Conservation (phyloP, 441 rosid species). For the Erodium chrysanthum region DNA sequence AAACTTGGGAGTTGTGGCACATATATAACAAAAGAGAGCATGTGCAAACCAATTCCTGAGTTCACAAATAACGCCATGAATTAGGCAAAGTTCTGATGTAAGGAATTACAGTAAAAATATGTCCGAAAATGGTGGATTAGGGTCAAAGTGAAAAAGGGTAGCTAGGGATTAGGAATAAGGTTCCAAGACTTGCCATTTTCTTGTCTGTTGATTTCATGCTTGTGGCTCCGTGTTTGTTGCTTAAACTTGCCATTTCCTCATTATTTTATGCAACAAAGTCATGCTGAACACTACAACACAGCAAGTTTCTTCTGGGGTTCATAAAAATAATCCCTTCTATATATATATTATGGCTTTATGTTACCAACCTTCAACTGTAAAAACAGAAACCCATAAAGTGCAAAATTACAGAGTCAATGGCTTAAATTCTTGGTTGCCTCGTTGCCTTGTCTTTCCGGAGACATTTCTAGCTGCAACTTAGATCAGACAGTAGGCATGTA, state of each 20-base stretch:
- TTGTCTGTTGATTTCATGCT: not conserved
- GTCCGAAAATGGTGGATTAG: not conserved
- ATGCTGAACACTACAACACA: no score
- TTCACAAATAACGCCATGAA: no score
- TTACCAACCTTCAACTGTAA: not conserved
- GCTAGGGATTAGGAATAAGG: not conserved
- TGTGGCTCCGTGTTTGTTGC: constrained; percentile 30
- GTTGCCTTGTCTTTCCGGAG: constrained; percentile 7
- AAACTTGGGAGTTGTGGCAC: not conserved
- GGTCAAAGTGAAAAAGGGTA: not conserved
- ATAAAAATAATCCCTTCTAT: not conserved
- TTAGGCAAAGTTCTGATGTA: no score
- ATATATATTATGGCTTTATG: not conserved
- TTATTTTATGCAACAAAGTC: no score
- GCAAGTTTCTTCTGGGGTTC: constrained; percentile 5
- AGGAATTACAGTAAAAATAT: no score
- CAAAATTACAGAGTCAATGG: not conserved
- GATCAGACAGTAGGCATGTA: not conserved
- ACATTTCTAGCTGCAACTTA: not conserved
- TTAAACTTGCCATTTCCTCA: not conserved
- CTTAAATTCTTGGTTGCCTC: constrained; percentile 10
- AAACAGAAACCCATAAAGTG: not conserved
- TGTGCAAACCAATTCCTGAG: no score
- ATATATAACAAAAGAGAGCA: not conserved
- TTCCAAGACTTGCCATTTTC: not conserved